phyloP scores from a whole-genome alignment of 768 basidiomycete genomes.

The Leccinum rimulosum region DNA sequence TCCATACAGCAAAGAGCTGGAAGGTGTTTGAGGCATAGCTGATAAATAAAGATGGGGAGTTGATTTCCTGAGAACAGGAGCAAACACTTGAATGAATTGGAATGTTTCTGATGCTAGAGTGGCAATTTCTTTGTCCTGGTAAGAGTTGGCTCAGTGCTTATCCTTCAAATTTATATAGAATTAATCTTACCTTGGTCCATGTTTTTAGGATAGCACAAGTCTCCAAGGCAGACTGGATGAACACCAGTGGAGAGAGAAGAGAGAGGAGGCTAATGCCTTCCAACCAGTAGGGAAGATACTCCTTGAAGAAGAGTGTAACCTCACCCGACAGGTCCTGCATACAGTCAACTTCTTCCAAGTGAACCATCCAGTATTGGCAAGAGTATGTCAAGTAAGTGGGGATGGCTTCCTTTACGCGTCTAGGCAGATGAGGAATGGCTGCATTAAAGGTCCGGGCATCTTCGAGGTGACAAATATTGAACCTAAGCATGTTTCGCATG shows the following conservation, averaged over 20 bases:
- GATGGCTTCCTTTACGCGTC: background rate
- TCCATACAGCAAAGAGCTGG: background rate
- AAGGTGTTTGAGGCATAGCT: background rate
- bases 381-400: background rate
- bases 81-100: constrained; percentile 6
- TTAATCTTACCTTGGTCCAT: background rate
- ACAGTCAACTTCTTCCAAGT: background rate
- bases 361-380: background rate
- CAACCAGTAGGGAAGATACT: background rate
- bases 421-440: background rate
- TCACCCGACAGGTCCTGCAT: background rate
- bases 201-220: background rate
- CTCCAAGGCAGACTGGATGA: background rate
- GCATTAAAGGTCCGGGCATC: background rate
- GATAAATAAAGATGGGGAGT: too few species aligned
- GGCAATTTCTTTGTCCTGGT: background rate
- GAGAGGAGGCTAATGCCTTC: background rate
- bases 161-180: background rate
- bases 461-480: background rate
- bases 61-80: too few species aligned
- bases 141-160: background rate
- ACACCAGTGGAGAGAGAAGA: background rate
- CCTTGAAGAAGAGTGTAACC: background rate
- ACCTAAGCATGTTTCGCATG: background rate
- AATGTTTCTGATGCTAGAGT: constrained; percentile 3